phyloP scores from a whole-genome alignment of 2,329 filamentous ascomycete species.

The Sporothrix euskadiensis region DNA sequence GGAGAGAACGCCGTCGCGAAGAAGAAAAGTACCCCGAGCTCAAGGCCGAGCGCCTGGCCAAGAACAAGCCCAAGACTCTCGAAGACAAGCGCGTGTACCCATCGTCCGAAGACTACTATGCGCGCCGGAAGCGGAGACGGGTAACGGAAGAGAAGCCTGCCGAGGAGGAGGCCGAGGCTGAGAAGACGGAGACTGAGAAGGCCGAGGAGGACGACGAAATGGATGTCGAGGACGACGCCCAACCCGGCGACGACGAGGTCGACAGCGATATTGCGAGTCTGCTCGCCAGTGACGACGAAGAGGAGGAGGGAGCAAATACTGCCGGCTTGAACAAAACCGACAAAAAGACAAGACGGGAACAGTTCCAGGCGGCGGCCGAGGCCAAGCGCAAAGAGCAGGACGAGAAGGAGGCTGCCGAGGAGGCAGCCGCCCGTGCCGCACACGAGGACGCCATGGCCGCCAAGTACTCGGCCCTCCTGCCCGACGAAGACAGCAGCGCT shows the following conservation, averaged over 20 bases:
- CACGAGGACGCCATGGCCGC: slow-evolving; percentile 61
- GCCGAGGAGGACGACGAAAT: slow-evolving; percentile 47
- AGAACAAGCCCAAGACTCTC: slow-evolving; percentile 77
- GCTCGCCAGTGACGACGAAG: slow-evolving; percentile 44
- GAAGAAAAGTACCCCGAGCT: slow-evolving; percentile 81
- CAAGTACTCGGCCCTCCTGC: slow-evolving; percentile 65
- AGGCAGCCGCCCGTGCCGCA: slow-evolving; percentile 58
- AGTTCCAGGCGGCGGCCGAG: slow-evolving; percentile 39
- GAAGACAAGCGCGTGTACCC: slow-evolving; percentile 92
- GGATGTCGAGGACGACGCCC: slow-evolving; percentile 47
- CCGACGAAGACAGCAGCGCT: slow-evolving; percentile 30
- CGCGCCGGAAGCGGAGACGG: slow-evolving; percentile 58
- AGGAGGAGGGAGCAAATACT: slow-evolving; percentile 44
- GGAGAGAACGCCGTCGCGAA: slow-evolving; percentile 77
- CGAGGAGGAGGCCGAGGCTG: slow-evolving; percentile 48
- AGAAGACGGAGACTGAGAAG: slow-evolving; percentile 44
- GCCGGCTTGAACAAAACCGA: slow-evolving; percentile 45
- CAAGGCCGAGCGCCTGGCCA: slow-evolving; percentile 69
- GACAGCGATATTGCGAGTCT: slow-evolving; percentile 37
- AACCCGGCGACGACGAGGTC: slow-evolving; percentile 52
- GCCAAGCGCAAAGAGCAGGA: slow-evolving; percentile 39
- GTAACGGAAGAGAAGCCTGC: slow-evolving; percentile 46
- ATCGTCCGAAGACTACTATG: slow-evolving; percentile 63
- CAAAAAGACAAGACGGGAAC: slow-evolving; percentile 46
- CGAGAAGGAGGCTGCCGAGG: slow-evolving; percentile 33